Base-by-base conservation (phyloP, 768 basidiomycete genomes). In the Dendrothele bispora region DNA sequence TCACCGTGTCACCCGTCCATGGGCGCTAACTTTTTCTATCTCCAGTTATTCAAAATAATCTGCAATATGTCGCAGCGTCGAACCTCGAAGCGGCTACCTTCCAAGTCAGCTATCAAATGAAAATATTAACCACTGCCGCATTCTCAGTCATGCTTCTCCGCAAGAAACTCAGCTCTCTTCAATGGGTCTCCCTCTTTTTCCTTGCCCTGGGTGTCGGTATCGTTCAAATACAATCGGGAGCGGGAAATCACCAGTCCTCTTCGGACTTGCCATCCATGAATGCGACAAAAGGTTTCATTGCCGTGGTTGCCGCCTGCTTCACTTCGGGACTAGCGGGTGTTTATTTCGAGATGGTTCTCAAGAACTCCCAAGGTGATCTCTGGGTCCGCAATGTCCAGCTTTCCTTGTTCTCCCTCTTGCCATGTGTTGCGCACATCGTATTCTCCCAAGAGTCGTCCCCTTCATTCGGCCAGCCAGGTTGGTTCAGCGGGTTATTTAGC, bases 351-450 rank as follows among this genome's bases (percentile, higher is more conserved):
- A 94, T 95, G 88, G 93, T 94, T 28, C 74, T 95, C 55, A 98
- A 95, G 72, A 86, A 87, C 56, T 88, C 90, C 3, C 84, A 84
- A 56, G 78, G 85, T 3, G 92, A 97, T 68, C 76, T 98, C 10
- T 98, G 95, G 95, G 85, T 95, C 49, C 88, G 95, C 61, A 98
- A 98, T 64, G 88, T 95, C 51, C 95, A 98, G 65, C 79, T 98
- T 14, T 95, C 92, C 20, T 77, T 95, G 46, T 98, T 98, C 73
- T 95, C 92, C 40, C 77, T 98, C 35, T 75, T 95, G 20, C 95
- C 95, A 3, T 93, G 94, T 3, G 65, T 93, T 39, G 71, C 86
- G 2, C 92, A 94, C 24, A 77, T 94, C 58, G 53, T 93, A 32
- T 77, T 87, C 57, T 68, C 75, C 14, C 72, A 77, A 30, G 62